Conservation (phyloP, 495 filamentous ascomycete genomes). For the Monascus purpureus region DNA sequence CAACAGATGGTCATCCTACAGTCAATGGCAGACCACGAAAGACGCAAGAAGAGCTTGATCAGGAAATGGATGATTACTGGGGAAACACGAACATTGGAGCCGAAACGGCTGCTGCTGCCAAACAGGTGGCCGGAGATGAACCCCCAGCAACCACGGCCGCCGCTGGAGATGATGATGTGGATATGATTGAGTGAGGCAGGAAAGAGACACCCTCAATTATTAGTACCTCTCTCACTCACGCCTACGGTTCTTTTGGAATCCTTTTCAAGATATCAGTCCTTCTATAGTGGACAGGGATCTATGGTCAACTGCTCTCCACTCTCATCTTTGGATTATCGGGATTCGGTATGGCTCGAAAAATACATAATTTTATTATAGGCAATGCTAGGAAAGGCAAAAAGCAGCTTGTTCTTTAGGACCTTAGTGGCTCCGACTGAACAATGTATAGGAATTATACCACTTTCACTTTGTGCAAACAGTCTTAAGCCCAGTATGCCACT, state of each 20-base stretch:
- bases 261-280: neutral
- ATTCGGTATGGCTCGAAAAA: too few relatives aligned
- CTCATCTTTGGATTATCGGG: too few relatives aligned
- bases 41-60: conserved; percentile 84
- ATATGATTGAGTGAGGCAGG: conserved; percentile 34
- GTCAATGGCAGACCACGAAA: conserved; percentile 57
- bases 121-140: conserved; percentile 10
- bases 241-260: neutral
- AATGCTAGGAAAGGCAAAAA: too few relatives aligned
- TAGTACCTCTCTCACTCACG: neutral
- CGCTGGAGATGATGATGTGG: conserved; percentile 43
- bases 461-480: too few relatives aligned
- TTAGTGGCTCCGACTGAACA: too few relatives aligned
- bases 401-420: too few relatives aligned
- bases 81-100: conserved; percentile 26
- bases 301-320: too few relatives aligned
- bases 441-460: too few relatives aligned
- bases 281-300: too few relatives aligned
- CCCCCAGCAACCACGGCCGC: conserved; percentile 15
- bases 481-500: neutral
- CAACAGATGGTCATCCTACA: conserved; percentile 16
- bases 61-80: conserved; percentile 95
- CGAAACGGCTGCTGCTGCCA: conserved; percentile 7
- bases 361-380: too few relatives aligned
- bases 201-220: neutral